A percentile compares a stretch with the other conserved stretches of the same genome.
Evolutionary conservation across 2,329 filamentous ascomycete genomes (phyloP).

Genomic region (Talaromyces sp.): DNA sequence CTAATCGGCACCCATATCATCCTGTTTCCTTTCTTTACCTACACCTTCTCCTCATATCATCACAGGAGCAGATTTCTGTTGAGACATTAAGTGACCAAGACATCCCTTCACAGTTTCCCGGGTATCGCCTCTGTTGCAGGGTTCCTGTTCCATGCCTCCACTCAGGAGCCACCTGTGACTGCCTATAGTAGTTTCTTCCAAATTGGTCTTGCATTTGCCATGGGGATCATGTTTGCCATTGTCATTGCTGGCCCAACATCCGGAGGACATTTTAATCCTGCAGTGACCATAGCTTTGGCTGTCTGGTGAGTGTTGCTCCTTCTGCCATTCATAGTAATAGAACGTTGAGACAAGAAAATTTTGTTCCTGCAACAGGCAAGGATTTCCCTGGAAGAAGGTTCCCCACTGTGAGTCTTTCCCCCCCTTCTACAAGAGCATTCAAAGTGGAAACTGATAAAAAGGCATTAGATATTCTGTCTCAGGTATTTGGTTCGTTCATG

Average conservation of each 20-base stretch:
- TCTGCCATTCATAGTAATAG: conserved; percentile 12
- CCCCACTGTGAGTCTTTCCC: conserved; percentile 16
- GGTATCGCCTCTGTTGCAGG: conserved; percentile 50
- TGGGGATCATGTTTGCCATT: conserved; percentile 56
- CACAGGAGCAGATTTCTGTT: not conserved
- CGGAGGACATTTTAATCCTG: conserved; percentile 54
- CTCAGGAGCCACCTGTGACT: conserved; percentile 23
- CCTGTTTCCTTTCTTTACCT: too few relatives aligned
- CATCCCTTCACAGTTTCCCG: conserved; percentile 28
- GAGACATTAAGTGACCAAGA: not conserved
- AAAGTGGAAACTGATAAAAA: not conserved
- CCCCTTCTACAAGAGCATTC: not conserved
- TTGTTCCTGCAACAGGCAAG: conserved; percentile 44
- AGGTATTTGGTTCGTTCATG: conserved; percentile 53
- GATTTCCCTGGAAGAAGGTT: conserved; percentile 53
- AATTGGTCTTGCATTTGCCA: conserved; percentile 51
- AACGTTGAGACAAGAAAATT: conserved; percentile 8
- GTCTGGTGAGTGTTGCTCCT: conserved; percentile 19
- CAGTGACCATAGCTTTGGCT: conserved; percentile 42
- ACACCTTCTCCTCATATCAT: not conserved
- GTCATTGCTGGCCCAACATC: conserved; percentile 51
- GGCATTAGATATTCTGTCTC: conserved; percentile 48
- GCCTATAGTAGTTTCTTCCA: conserved; percentile 50
- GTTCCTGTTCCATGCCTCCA: conserved; percentile 44
- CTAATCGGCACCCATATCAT: not conserved